Evolutionary conservation across 169 alveolate genomes (phyloP).

Genomic region (Perkinsus marinus): DNA sequence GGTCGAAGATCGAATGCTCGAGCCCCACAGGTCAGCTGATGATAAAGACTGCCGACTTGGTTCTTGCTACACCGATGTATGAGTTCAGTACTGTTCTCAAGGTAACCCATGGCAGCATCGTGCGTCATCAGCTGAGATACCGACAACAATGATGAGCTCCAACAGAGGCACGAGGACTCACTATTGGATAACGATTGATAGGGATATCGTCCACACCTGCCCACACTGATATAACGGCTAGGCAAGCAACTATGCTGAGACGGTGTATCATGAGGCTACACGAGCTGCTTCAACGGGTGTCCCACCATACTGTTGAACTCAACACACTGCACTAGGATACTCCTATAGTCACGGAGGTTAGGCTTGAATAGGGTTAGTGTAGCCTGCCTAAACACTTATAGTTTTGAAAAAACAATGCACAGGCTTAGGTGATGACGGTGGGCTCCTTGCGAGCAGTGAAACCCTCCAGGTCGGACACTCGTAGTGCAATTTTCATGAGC

Average conservation of each 20-base stretch:
- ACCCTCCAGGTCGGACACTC: conserved; percentile 3
- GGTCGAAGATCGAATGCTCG: neutral
- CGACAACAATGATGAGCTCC: neutral
- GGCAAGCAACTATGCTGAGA: neutral
- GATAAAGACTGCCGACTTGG: neutral
- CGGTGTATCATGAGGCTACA: too few relatives aligned
- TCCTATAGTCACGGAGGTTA: too few relatives aligned
- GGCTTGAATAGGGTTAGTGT: too few relatives aligned
- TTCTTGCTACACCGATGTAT: neutral
- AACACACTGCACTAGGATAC: too few relatives aligned
- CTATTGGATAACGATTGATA: neutral
- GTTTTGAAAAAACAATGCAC: too few relatives aligned
- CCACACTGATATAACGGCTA: neutral
- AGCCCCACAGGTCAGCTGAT: neutral
- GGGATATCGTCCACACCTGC: neutral
- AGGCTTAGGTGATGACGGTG: conserved; percentile 17
- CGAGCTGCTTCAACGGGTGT: too few relatives aligned
- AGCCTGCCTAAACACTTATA: too few relatives aligned
- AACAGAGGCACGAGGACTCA: neutral
- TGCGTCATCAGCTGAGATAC: neutral
- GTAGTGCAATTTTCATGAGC: conserved; percentile 16
- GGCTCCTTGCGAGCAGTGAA: conserved; percentile 24
- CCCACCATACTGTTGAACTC: too few relatives aligned
- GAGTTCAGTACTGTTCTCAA: neutral
- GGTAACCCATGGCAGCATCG: neutral